A percentile compares a stretch with the other conserved stretches of the same genome.
These are phyloP conservation scores for Yamadazyma sp. DNA, from an alignment of 805 yeast species.

Conservation along the genomic window DNA sequence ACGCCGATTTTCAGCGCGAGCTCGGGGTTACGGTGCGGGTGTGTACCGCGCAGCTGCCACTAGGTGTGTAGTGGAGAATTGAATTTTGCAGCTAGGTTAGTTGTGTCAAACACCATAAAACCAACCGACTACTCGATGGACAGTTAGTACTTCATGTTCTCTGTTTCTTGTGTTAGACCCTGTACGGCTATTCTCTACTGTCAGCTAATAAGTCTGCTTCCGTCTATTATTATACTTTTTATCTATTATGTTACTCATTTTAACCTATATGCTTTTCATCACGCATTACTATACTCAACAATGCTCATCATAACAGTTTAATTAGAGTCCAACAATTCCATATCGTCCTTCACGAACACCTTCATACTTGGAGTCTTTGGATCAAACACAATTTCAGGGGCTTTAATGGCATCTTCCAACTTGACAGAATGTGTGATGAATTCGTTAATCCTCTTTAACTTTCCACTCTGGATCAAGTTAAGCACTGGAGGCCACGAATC, in stretches of 20 bases:
- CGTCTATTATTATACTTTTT: too few species aligned
- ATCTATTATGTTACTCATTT: too few species aligned
- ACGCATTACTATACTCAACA: constrained; percentile 17
- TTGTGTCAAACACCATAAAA: too few species aligned
- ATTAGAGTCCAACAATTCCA: constrained; percentile 15
- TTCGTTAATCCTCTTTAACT: constrained; percentile 17
- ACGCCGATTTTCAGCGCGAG: too few species aligned
- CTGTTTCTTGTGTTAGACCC: too few species aligned
- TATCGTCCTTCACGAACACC: constrained; percentile 18
- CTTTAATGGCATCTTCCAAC: constrained; percentile 22
- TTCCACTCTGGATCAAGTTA: constrained; percentile 18
- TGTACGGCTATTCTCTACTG: too few species aligned
- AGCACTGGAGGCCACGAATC: constrained; percentile 20
- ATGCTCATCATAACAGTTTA: constrained; percentile 6
- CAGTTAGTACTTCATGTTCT: too few species aligned
- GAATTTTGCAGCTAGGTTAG: too few species aligned
- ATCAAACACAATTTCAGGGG: constrained; percentile 20
- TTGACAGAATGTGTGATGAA: constrained; percentile 22
- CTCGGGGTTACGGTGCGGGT: constrained; percentile 3
- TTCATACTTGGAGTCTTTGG: constrained; percentile 19
- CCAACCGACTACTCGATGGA: too few species aligned
- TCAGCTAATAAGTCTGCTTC: too few species aligned
- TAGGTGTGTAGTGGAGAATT: too few species aligned
- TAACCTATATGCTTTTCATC: not conserved
- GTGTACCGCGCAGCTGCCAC: not conserved